Evolutionary conservation across 2,329 filamentous ascomycete genomes (phyloP).

Genomic region (Fusarium sp.): DNA sequence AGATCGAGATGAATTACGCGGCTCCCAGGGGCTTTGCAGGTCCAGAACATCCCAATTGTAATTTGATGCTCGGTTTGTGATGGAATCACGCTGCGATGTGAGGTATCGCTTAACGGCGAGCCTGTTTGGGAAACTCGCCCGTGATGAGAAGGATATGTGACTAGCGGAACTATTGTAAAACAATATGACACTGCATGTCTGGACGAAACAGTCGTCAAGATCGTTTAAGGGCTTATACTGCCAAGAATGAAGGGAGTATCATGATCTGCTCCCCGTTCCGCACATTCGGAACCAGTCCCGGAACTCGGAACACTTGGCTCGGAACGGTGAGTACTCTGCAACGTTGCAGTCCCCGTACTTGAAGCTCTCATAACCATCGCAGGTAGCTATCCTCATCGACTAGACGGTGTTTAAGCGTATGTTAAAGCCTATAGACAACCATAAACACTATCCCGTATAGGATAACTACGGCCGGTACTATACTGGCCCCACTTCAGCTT

Average conservation of each 20-base stretch:
- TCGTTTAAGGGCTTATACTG: not conserved
- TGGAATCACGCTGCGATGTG: not conserved
- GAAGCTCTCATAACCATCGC: accelerated
- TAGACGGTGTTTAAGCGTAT: not conserved
- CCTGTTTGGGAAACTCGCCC: not conserved
- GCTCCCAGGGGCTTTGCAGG: not conserved
- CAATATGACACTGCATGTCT: not conserved
- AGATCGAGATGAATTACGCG: not conserved
- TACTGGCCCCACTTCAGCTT: not conserved
- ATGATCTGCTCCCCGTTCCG: not conserved
- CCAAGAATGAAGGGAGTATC: not conserved
- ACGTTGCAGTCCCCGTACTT: accelerated
- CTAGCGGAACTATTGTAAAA: not conserved
- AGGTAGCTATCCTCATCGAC: accelerated
- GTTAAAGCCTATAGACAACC: not conserved
- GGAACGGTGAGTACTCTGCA: accelerated
- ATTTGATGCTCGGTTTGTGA: not conserved
- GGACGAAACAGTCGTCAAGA: not conserved
- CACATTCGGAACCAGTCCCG: not conserved
- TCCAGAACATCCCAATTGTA: not conserved
- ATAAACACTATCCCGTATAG: not conserved
- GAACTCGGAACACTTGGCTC: not conserved
- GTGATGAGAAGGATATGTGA: not conserved
- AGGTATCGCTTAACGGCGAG: not conserved
- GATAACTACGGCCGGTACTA: accelerated